These are phyloP conservation scores for Lachnellula occidentalis DNA, from an alignment of 2,329 filamentous ascomycete genomes.

Conservation along the genomic window DNA sequence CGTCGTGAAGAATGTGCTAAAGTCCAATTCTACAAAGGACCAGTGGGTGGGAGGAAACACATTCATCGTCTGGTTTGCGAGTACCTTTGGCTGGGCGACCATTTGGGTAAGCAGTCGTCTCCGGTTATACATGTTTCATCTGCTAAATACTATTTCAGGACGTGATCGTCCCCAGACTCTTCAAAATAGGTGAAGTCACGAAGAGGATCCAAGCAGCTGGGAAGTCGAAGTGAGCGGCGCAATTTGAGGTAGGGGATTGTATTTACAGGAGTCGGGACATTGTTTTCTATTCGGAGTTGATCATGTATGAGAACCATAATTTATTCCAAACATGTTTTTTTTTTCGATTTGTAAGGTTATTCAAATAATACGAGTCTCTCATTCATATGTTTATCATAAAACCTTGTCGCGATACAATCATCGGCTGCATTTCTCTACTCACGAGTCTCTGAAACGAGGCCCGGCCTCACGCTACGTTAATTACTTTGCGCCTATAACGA, in stretches of 20 bases:
- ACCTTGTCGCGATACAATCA: no score
- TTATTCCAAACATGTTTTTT: no score
- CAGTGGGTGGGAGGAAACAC: slow-evolving; percentile 17
- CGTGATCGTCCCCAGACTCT: background rate
- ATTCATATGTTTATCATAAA: no score
- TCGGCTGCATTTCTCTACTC: slow-evolving; percentile 14
- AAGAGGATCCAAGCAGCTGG: slow-evolving; percentile 8
- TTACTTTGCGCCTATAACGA: no score
- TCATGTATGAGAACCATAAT: background rate
- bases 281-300: background rate
- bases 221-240: background rate
- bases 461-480: slow-evolving; percentile 32
- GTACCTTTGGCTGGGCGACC: slow-evolving; percentile 16
- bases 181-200: slow-evolving; percentile 2
- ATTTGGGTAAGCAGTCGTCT: slow-evolving; percentile 12
- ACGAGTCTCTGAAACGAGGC: slow-evolving; percentile 20
- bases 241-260: background rate
- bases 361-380: no score
- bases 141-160: slow-evolving; percentile 4
- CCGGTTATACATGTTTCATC: background rate
- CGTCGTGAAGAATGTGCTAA: slow-evolving; percentile 22
- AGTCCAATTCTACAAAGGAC: slow-evolving; percentile 15
- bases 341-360: no score
- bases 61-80: slow-evolving; percentile 13
- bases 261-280: background rate